Evolutionary conservation across 306 rosid species (phyloP), one percentile per base, ranked within the genome.

Genomic region (Pterocarpus macrocarpus): DNA sequence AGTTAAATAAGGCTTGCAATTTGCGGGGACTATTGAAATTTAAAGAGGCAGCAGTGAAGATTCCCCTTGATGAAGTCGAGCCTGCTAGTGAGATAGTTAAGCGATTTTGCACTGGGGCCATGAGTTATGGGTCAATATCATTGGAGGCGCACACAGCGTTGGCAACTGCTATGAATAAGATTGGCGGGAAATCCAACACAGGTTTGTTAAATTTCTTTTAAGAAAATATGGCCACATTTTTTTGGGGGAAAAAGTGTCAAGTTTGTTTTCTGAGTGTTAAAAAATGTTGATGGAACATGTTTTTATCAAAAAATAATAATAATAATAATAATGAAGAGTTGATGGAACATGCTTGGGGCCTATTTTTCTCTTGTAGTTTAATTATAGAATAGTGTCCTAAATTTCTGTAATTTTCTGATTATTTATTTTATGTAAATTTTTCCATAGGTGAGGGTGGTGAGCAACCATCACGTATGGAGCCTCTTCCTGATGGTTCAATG

Each of bases 111-210:
- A 96, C 99, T 32, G 99, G 99, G 71, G 99, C 99, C 68, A 96
- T 96, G 99, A 96, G 99, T 92, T 96, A 96, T 81, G 99, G 99
- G 70, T 96, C 99, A 13, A 93, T 96, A 82, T 96, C 99, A 6
- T 73, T 96, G 90, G 99, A 96, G 91, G 97, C 99, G 5, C 99
- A 96, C 88, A 71, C 97, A 33, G 76, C 99, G 6, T 85, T 96
- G 78, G 99, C 99, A 68, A 80, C 88, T 53, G 99, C 99, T 61
- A 93, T 96, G 99, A 96, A 96, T 84, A 91, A 41, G 84, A 82
- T 96, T 80, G 98, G 99, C 55, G 99, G 99, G 84, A 96, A 96
- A 83, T 96, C 99, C 12, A 96, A 96, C 80, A 96, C 99, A 91
- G 99, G 99, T 95, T 78, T 63, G 88, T 79, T 36, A 22, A 71